A percentile compares a stretch with the other conserved stretches of the same genome.
These are phyloP conservation scores for Myxozyma neotropica DNA, from an alignment of 805 yeast species.

Conservation along the genomic window DNA sequence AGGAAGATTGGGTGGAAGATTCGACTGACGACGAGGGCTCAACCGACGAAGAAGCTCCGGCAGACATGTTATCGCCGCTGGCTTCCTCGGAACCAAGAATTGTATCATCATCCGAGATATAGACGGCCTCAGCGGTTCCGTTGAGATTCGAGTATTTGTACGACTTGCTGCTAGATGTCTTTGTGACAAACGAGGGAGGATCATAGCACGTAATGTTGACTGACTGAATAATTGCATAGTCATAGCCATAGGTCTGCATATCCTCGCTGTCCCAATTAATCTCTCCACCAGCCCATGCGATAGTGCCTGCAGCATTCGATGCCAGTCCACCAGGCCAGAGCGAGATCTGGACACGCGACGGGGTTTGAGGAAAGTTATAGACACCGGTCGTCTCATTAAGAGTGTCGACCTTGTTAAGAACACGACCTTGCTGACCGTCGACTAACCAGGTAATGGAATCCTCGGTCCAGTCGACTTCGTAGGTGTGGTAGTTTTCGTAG, in stretches of 20 bases:
- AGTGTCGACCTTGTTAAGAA: slow-evolving; percentile 58
- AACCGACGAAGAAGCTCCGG: slow-evolving; percentile 37
- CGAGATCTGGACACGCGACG: slow-evolving; percentile 70
- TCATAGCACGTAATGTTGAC: slow-evolving; percentile 70
- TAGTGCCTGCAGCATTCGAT: slow-evolving; percentile 59
- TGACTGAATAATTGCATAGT: slow-evolving; percentile 63
- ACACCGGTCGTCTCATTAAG: slow-evolving; percentile 67
- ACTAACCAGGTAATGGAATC: slow-evolving; percentile 67
- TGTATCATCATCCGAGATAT: slow-evolving; percentile 64
- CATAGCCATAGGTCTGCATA: slow-evolving; percentile 76
- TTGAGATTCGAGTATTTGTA: slow-evolving; percentile 57
- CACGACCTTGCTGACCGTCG: slow-evolving; percentile 73
- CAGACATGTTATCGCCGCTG: slow-evolving; percentile 64
- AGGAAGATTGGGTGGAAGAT: slow-evolving; percentile 17
- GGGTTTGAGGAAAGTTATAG: slow-evolving; percentile 86
- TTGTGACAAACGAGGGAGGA: slow-evolving; percentile 60
- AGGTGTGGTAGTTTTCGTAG: slow-evolving; percentile 70
- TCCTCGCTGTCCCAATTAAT: slow-evolving; percentile 82
- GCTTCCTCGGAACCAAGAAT: slow-evolving; percentile 62
- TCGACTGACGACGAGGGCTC: slow-evolving; percentile 16
- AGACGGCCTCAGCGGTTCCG: slow-evolving; percentile 55
- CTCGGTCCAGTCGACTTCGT: slow-evolving; percentile 82
- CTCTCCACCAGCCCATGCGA: slow-evolving; percentile 79
- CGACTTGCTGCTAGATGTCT: slow-evolving; percentile 50
- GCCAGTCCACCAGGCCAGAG: slow-evolving; percentile 58